Evolutionary conservation across 768 basidiomycete species (phyloP).

Genomic region (Leccinum subtestaceum): DNA sequence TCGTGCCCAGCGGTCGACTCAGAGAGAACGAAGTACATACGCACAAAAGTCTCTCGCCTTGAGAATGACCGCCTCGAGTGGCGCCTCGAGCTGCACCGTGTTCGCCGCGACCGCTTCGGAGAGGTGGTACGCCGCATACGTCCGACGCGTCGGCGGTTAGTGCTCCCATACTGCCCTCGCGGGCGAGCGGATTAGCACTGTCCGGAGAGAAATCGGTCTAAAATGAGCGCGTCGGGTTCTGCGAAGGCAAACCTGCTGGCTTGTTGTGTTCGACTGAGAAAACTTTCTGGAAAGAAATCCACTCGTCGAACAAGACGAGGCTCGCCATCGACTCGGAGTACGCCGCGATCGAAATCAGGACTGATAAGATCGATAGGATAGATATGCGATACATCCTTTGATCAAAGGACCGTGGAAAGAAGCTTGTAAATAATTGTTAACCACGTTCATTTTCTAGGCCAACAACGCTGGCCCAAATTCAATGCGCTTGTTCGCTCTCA

Average conservation of each 20-base stretch:
- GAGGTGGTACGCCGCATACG: conserved; percentile 72
- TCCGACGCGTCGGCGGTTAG: conserved; percentile 58
- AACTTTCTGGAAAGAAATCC: conserved; percentile 1
- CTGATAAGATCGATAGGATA: no score
- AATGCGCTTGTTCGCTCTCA: no score
- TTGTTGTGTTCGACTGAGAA: conserved; percentile 3
- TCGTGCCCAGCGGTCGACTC: neutral
- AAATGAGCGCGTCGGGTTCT: conserved; percentile 68
- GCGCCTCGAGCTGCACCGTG: conserved; percentile 6
- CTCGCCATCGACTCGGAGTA: no score
- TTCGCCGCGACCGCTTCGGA: conserved; percentile 30
- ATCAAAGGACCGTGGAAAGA: no score
- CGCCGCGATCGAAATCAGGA: no score
- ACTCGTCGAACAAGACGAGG: neutral
- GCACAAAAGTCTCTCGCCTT: conserved; percentile 87
- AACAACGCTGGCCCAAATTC: no score
- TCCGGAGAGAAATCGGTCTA: conserved; percentile 59
- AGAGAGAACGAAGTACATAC: conserved; percentile 26
- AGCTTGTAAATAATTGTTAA: no score
- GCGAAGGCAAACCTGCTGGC: conserved; percentile 45
- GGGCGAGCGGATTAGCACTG: conserved; percentile 60
- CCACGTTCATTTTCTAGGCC: no score
- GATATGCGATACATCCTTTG: no score
- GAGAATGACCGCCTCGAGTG: conserved; percentile 58
- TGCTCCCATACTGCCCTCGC: conserved; percentile 59